phyloP scores from a whole-genome alignment of 2,329 filamentous ascomycete genomes.

The Colletotrichum sp. region DNA sequence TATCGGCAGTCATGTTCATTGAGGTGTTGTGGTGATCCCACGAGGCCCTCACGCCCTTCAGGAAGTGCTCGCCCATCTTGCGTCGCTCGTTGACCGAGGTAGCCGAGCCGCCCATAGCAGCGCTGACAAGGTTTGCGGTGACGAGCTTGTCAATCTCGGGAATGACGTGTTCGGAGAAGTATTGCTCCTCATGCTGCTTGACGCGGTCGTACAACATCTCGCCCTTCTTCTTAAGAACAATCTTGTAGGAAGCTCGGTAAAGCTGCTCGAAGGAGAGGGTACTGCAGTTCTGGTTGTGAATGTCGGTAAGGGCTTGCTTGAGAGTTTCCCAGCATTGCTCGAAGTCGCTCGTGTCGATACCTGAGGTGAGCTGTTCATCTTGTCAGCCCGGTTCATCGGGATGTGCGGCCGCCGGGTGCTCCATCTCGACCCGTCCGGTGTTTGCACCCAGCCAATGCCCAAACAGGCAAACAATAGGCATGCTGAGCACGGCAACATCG shows the following conservation, averaged over 20 bases:
- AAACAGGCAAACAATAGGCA: not conserved
- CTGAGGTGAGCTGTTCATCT: not conserved
- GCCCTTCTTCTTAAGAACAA: conserved; percentile 88
- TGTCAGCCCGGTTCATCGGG: not conserved
- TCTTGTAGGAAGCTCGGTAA: conserved; percentile 92
- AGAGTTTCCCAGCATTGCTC: conserved; percentile 85
- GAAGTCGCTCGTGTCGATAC: conserved; percentile 72
- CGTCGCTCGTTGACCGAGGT: conserved; percentile 80
- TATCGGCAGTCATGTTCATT: conserved; percentile 96
- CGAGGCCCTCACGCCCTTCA: conserved; percentile 74
- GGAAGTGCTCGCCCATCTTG: conserved; percentile 81
- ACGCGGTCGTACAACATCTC: conserved; percentile 82
- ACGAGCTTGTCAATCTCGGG: conserved; percentile 74
- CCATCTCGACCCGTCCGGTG: not conserved
- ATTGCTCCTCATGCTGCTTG: conserved; percentile 79
- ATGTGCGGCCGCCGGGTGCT: not conserved
- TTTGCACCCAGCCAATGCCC: not conserved
- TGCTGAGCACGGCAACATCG: not conserved
- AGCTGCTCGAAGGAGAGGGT: conserved; percentile 92
- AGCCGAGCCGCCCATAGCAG: conserved; percentile 63
- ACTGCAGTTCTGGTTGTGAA: conserved; percentile 91
- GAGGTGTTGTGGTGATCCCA: conserved; percentile 92
- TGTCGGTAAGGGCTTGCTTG: conserved; percentile 78
- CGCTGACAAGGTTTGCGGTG: conserved; percentile 61
- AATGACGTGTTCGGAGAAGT: conserved; percentile 79